phyloP scores from a whole-genome alignment of 2,329 filamentous ascomycete genomes.

The Pseudogymnoascus sp. region DNA sequence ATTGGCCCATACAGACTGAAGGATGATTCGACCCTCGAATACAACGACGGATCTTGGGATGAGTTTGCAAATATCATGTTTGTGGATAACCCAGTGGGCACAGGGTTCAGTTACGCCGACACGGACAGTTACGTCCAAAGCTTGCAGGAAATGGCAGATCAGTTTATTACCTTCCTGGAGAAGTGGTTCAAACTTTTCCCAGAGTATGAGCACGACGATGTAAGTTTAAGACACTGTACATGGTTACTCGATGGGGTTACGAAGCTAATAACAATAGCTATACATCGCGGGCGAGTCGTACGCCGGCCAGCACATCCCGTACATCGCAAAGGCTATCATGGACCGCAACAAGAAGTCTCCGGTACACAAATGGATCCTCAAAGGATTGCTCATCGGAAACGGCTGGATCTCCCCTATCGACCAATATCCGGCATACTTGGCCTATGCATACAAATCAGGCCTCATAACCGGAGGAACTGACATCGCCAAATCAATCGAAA shows the following conservation, averaged over 20 bases:
- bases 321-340: slow-evolving; percentile 86
- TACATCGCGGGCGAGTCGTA: slow-evolving; percentile 96
- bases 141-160: slow-evolving; percentile 77
- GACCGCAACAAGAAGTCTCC: slow-evolving; percentile 66
- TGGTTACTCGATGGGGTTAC: neutral
- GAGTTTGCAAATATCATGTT: slow-evolving; percentile 97
- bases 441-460: slow-evolving; percentile 69
- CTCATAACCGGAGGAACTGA: slow-evolving; percentile 62
- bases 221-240: slow-evolving; percentile 41
- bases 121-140: slow-evolving; percentile 81
- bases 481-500: slow-evolving; percentile 56
- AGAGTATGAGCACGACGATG: slow-evolving; percentile 84
- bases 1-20: slow-evolving; percentile 86
- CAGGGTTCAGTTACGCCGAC: slow-evolving; percentile 91
- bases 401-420: slow-evolving; percentile 90
- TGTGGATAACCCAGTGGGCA: slow-evolving; percentile 93
- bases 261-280: slow-evolving; percentile 45
- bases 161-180: slow-evolving; percentile 82
- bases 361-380: slow-evolving; percentile 60
- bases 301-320: slow-evolving; percentile 93
- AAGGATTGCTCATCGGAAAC: slow-evolving; percentile 88
- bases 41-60: slow-evolving; percentile 96
- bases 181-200: slow-evolving; percentile 89
- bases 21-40: slow-evolving; percentile 58
- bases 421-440: slow-evolving; percentile 82